Percentiles rank a stretch among this genome's conserved stretches.
These are phyloP conservation scores for Bondarzewia mesenterica DNA, from an alignment of 1,284 basidiomycete species.

Conservation along the genomic window DNA sequence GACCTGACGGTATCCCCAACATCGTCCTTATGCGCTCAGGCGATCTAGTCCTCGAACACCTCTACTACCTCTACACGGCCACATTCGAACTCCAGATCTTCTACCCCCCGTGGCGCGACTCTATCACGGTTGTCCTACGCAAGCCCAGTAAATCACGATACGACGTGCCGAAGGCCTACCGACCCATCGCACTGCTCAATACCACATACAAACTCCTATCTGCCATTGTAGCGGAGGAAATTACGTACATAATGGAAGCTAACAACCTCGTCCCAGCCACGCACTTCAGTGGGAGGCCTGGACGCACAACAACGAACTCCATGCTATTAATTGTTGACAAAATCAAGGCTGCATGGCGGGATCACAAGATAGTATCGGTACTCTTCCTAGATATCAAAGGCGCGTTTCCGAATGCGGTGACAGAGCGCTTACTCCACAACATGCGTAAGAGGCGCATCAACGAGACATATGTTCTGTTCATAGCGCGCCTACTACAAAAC, in stretches of 20 bases:
- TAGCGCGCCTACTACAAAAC: conserved; percentile 15
- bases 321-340: conserved; percentile 23
- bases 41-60: conserved; percentile 17
- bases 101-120: conserved; percentile 23
- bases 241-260: conserved; percentile 16
- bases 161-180: conserved; percentile 24
- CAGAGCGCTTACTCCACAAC: conserved; percentile 23
- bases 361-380: conserved; percentile 19
- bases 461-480: conserved; percentile 15
- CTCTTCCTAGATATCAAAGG: conserved; percentile 33
- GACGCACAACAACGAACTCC: conserved; percentile 28
- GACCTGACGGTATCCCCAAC: conserved; percentile 28
- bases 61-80: conserved; percentile 23
- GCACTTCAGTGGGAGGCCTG: conserved; percentile 29
- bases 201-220: conserved; percentile 27
- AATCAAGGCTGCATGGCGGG: conserved; percentile 14
- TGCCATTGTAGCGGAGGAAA: conserved; percentile 17
- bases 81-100: conserved; percentile 20
- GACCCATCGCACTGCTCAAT: conserved; percentile 32
- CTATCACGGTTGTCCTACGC: conserved; percentile 26
- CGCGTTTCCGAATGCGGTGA: conserved; percentile 27
- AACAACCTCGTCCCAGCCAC: conserved; percentile 12
- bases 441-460: conserved; percentile 21
- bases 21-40: conserved; percentile 21
- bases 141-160: conserved; percentile 34